These are phyloP conservation scores for Aspergillus haitiensis DNA, from an alignment of 495 filamentous ascomycete genomes.

Conservation along the genomic window DNA sequence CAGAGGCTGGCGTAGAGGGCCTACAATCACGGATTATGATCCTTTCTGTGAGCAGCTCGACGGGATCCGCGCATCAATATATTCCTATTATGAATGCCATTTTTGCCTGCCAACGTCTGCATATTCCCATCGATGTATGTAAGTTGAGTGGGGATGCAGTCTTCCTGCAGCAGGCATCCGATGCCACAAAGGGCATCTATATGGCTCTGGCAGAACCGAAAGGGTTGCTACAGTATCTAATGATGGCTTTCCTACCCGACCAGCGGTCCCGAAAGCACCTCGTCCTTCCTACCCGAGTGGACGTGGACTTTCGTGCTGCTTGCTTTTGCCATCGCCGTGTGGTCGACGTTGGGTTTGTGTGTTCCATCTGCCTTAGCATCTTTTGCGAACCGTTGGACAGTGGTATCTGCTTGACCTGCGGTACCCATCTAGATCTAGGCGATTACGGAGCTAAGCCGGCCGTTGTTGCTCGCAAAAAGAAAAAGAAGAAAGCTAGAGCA, in stretches of 20 bases:
- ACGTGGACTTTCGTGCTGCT: slow-evolving; percentile 93
- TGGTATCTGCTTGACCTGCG: slow-evolving; percentile 85
- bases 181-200: slow-evolving; percentile 87
- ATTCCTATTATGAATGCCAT: slow-evolving; percentile 98
- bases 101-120: slow-evolving; percentile 83
- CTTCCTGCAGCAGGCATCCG: slow-evolving; percentile 92
- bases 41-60: slow-evolving; percentile 76
- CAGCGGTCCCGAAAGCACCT: slow-evolving; percentile 63
- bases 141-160: slow-evolving; percentile 82
- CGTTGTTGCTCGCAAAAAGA: slow-evolving; percentile 70
- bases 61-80: slow-evolving; percentile 84
- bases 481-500: slow-evolving; percentile 60
- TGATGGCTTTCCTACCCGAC: slow-evolving; percentile 91
- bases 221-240: slow-evolving; percentile 84
- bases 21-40: slow-evolving; percentile 87
- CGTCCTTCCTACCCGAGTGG: slow-evolving; percentile 74
- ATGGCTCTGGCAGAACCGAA: slow-evolving; percentile 64
- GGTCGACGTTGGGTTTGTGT: slow-evolving; percentile 91
- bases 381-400: slow-evolving; percentile 65
- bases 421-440: slow-evolving; percentile 73
- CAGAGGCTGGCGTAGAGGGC: slow-evolving; percentile 38
- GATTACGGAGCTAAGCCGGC: slow-evolving; percentile 73
- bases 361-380: slow-evolving; percentile 91
- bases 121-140: slow-evolving; percentile 86
- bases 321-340: slow-evolving; percentile 95